Base-by-base conservation (phyloP, 257 asterid species). In the Penstemon eatonii region DNA sequence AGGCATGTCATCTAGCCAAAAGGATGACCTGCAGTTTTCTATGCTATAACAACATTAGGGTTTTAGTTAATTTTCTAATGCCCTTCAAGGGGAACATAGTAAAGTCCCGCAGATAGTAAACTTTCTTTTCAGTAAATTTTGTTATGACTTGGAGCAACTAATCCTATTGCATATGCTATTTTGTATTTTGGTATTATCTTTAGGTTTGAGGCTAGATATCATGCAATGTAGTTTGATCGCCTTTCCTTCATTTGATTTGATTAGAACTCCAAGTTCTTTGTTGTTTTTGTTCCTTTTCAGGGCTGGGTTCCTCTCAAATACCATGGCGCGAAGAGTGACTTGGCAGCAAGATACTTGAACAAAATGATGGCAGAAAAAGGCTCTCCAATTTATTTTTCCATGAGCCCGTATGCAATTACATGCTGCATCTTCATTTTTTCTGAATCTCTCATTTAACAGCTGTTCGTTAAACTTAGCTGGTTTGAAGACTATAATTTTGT, bases 251-350 rank as follows among this genome's bases (percentile, higher is more conserved):
- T 44, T 43, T 38, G 0, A 18, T 59, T 19, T 40, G 33, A 40
- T 40, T 60, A 69, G 19, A n/a, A 54, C 55, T 60, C 60, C 50
- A 56, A 41, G 56, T 45, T 37, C 10, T 60, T 10, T 43, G 66
- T 52, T 58, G n/a, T 51, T 63, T 71, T 52, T 71, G 38, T 55
- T 39, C 25, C 61, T 7, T 65, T 73, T 59, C 73, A 93, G 99
- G 72, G 38, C n/a, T 90, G 99, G 99, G 76, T 88, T 75, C 79
- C 86, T 67, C 88, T 93, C 65, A 87, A 80, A 25, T 90, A 88
- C 84, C 86, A 79, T 80, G 81, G 81, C 54, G 60, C 79, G 33
- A 73, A 73, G 71, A 93, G 95, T 76, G 87, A 76, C 65, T 47
- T 79, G 73, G 83, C 96, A 56, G 74, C 71, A 57, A 76, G 76